Conservation (phyloP, 768 basidiomycete species). For the Kwoniella dendrophila region DNA sequence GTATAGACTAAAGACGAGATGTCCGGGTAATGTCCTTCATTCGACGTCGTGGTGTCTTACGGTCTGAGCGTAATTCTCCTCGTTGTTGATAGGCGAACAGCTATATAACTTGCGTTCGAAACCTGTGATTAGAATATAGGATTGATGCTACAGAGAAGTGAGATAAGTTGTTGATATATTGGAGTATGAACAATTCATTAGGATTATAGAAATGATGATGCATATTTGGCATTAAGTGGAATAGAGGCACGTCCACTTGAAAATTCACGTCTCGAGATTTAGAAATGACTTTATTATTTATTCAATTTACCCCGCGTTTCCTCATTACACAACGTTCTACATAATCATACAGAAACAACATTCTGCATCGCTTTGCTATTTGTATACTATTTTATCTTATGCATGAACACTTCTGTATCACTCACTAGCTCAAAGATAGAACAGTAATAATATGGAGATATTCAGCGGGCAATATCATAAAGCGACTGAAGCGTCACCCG, state of each 20-base stretch:
- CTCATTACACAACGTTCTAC: slow-evolving; percentile 9
- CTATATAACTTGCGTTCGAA: too few relatives aligned
- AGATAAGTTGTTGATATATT: slow-evolving; percentile 1
- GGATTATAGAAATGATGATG: not conserved
- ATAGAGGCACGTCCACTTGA: slow-evolving; percentile 6
- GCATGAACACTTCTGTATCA: not conserved
- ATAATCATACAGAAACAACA: not conserved
- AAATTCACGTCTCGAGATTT: not conserved
- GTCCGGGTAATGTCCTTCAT: too few relatives aligned
- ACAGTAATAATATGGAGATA: slow-evolving; percentile 17
- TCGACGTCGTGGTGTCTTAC: too few relatives aligned
- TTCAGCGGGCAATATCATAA: slow-evolving; percentile 33
- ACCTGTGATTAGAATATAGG: too few relatives aligned
- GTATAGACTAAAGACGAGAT: too few relatives aligned
- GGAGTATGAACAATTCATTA: not conserved
- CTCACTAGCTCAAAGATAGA: not conserved
- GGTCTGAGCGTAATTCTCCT: too few relatives aligned
- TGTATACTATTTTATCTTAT: not conserved
- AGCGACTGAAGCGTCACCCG: slow-evolving; percentile 19
- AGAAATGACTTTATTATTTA: not conserved
- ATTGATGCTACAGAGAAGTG: too few relatives aligned
- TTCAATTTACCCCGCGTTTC: slow-evolving; percentile 12
- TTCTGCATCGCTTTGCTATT: not conserved
- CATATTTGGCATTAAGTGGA: not conserved
- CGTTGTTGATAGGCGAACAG: too few relatives aligned